Conservation (phyloP, 257 asterid genomes). For the Petunia axillaris region DNA sequence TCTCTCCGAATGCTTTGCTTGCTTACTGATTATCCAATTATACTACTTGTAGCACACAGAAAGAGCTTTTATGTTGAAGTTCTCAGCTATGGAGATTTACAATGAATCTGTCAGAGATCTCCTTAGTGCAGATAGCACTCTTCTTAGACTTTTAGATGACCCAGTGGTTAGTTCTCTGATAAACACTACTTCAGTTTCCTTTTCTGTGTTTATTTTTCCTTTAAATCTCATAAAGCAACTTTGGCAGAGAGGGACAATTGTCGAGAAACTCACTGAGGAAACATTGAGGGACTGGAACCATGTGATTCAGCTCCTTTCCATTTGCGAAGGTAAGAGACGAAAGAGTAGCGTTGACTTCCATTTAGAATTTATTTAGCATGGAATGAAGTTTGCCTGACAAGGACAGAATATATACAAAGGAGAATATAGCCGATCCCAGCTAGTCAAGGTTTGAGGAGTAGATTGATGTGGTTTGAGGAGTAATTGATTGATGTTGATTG, state of each 20-base stretch:
- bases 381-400: background rate
- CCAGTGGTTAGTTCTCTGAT: conserved; percentile 68
- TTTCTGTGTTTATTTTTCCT: background rate
- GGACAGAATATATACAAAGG: background rate
- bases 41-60: conserved; percentile 66
- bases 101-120: conserved; percentile 96
- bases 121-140: conserved; percentile 67
- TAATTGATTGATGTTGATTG: background rate
- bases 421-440: no score
- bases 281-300: conserved; percentile 78
- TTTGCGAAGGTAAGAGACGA: conserved; percentile 71
- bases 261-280: conserved; percentile 93
- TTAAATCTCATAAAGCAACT: conserved; percentile 25
- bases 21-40: conserved; percentile 16
- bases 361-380: background rate
- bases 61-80: conserved; percentile 71
- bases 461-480: background rate
- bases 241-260: conserved; percentile 81
- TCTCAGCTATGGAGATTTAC: conserved; percentile 95
- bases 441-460: background rate
- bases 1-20: conserved; percentile 8
- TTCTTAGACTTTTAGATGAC: conserved; percentile 86
- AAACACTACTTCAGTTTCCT: background rate
- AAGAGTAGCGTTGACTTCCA: background rate
- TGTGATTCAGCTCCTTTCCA: conserved; percentile 70